A percentile compares a stretch with the other conserved stretches of the same genome.
Conservation (phyloP, 163 green algal species). For the Chlorella variabilis region DNA sequence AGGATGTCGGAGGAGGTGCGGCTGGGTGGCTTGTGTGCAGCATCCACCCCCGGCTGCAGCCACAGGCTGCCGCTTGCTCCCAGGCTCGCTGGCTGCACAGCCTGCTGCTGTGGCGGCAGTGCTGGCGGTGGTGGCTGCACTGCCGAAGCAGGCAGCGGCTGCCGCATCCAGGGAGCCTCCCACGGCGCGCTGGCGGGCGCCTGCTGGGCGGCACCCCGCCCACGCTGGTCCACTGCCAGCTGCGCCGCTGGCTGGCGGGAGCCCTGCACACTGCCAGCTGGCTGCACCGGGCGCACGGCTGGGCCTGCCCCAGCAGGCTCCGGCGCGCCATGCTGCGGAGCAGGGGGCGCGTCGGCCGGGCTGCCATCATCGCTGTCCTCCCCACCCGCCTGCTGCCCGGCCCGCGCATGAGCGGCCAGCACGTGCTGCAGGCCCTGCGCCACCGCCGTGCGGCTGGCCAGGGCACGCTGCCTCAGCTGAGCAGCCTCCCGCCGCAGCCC, state of each 20-base stretch:
- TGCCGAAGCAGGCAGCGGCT: neutral
- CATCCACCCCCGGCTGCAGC: neutral
- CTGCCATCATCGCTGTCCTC: neutral
- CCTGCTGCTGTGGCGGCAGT: neutral
- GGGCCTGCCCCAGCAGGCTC: neutral
- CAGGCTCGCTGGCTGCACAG: neutral
- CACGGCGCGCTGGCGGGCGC: too few relatives aligned
- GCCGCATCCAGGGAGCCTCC: too few relatives aligned
- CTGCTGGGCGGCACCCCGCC: neutral
- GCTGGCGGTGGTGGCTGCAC: neutral
- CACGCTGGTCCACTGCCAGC: neutral
- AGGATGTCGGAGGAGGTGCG: slow-evolving; percentile 28
- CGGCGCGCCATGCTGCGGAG: neutral
- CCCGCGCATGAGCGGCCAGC: slow-evolving; percentile 2
- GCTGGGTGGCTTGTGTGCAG: neutral
- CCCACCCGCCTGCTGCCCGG: neutral
- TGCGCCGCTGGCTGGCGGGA: neutral
- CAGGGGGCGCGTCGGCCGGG: neutral
- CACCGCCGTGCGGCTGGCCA: neutral
- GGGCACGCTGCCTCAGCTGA: slow-evolving; percentile 10
- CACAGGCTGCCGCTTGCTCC: neutral
- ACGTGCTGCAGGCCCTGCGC: slow-evolving; percentile 19
- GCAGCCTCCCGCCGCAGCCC: slow-evolving; percentile 2
- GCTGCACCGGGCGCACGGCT: too few relatives aligned
- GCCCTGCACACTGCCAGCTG: neutral